Percentiles rank a stretch among this genome's conserved stretches.
These are phyloP conservation scores for Annulohypoxylon stygium DNA, from an alignment of 495 filamentous ascomycete species.

Conservation along the genomic window DNA sequence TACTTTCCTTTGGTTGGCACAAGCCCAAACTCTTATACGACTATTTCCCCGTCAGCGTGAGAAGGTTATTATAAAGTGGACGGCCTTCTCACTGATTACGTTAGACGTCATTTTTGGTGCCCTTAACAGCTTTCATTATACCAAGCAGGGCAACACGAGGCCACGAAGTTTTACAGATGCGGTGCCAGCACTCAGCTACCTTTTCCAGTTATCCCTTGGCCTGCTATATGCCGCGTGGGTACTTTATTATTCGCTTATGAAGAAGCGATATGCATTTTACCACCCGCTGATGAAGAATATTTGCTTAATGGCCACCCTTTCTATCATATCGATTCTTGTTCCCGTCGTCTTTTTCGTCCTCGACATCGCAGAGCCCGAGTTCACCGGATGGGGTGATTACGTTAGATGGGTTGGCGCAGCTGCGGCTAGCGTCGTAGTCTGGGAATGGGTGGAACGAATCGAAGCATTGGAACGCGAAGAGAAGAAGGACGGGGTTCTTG, in stretches of 20 bases:
- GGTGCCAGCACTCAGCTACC: constrained; percentile 91
- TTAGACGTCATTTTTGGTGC: constrained; percentile 90
- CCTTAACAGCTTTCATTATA: constrained; percentile 84
- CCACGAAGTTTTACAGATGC: constrained; percentile 86
- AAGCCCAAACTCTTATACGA: constrained; percentile 95
- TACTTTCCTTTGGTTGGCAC: constrained; percentile 95
- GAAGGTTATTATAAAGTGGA: constrained; percentile 99
- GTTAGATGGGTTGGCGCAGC: constrained; percentile 97
- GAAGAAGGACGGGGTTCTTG: constrained; percentile 93
- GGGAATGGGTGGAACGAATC: constrained; percentile 99
- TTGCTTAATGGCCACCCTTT: constrained; percentile 83
- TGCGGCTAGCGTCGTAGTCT: constrained; percentile 95
- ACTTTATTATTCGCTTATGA: constrained; percentile 92
- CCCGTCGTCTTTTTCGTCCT: constrained; percentile 96
- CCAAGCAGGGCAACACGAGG: constrained; percentile 66
- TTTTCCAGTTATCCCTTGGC: constrained; percentile 91
- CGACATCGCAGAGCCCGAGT: constrained; percentile 87
- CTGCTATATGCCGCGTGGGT: constrained; percentile 96
- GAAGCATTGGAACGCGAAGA: constrained; percentile 96
- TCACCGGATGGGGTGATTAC: constrained; percentile 97
- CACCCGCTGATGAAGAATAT: constrained; percentile 95
- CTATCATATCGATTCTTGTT: constrained; percentile 82
- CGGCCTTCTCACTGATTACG: constrained; percentile 90
- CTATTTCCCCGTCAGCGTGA: constrained; percentile 96
- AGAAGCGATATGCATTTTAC: constrained; percentile 93